Evolutionary conservation across 257 asterid genomes (phyloP).

Genomic region (Solanum appendiculatum): DNA sequence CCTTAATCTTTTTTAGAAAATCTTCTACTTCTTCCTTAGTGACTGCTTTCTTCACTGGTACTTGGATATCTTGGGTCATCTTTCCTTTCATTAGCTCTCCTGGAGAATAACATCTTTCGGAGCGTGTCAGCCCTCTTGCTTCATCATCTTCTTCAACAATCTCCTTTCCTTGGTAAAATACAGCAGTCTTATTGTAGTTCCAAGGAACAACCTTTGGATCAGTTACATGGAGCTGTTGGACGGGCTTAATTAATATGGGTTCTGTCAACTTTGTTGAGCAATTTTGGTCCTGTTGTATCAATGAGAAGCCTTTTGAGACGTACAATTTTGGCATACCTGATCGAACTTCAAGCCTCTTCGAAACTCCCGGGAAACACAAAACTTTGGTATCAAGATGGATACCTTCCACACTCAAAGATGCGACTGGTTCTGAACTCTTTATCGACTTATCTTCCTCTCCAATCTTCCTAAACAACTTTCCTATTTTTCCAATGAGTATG

Average conservation of each 20-base stretch:
- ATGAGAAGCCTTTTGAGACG: neutral
- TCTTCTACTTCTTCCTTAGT: too few species aligned
- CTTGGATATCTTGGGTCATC: neutral
- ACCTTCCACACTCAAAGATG: neutral
- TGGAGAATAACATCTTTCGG: neutral
- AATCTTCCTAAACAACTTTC: too few species aligned
- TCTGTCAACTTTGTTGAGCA: neutral
- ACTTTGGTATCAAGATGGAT: neutral
- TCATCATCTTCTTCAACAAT: neutral
- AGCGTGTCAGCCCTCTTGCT: neutral
- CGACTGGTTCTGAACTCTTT: neutral
- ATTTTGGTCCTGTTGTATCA: neutral
- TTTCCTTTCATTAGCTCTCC: neutral
- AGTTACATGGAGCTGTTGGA: fast-evolving
- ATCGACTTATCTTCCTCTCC: neutral
- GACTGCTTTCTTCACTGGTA: neutral
- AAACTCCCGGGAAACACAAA: fast-evolving
- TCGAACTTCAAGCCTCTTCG: fast-evolving
- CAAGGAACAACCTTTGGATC: neutral
- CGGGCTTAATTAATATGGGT: neutral
- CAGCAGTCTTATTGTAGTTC: neutral
- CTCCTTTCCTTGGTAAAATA: neutral
- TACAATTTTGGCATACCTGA: neutral
- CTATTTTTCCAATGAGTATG: neutral
- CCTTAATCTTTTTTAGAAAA: neutral